Percentiles rank a stretch among this genome's conserved stretches.
Conservation (phyloP, 2,329 filamentous ascomycete genomes). For the Beauveria brongniartii region DNA sequence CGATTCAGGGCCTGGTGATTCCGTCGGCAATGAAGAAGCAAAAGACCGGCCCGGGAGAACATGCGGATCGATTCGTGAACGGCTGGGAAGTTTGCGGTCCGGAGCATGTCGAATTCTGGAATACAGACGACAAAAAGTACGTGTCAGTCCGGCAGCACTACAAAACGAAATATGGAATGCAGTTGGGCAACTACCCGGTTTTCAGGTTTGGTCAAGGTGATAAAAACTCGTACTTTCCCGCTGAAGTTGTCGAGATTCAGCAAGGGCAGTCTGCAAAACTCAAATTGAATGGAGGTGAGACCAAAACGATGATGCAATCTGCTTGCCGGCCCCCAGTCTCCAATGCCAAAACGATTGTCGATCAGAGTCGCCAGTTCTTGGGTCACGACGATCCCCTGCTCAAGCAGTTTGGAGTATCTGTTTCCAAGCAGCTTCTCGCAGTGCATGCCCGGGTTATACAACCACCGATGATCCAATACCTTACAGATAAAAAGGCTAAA, state of each 20-base stretch:
- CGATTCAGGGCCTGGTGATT: conserved; percentile 22
- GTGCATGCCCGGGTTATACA: conserved; percentile 62
- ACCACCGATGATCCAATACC: conserved; percentile 55
- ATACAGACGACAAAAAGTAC: conserved; percentile 22
- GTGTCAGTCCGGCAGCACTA: conserved; percentile 38
- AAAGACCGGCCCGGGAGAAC: conserved; percentile 13
- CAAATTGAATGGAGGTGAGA: conserved; percentile 53
- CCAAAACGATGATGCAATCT: conserved; percentile 61
- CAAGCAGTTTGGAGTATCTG: conserved; percentile 53
- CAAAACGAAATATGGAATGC: conserved; percentile 29
- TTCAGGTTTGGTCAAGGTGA: conserved; percentile 55
- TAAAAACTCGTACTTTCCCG: conserved; percentile 56
- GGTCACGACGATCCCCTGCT: conserved; percentile 44
- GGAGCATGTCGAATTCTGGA: conserved; percentile 24
- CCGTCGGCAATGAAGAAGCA: conserved; percentile 16
- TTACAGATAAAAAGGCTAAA: neutral
- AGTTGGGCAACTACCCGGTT: conserved; percentile 41
- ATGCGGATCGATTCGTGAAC: conserved; percentile 17
- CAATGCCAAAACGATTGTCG: conserved; percentile 60
- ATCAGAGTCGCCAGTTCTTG: conserved; percentile 47
- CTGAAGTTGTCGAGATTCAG: conserved; percentile 56
- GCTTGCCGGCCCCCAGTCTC: conserved; percentile 58
- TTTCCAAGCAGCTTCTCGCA: conserved; percentile 56
- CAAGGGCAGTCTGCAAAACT: conserved; percentile 56
- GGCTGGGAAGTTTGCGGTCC: conserved; percentile 25